These are phyloP conservation scores for Penicillium capsulatum DNA, from an alignment of 2,329 filamentous ascomycete species.

Conservation along the genomic window DNA sequence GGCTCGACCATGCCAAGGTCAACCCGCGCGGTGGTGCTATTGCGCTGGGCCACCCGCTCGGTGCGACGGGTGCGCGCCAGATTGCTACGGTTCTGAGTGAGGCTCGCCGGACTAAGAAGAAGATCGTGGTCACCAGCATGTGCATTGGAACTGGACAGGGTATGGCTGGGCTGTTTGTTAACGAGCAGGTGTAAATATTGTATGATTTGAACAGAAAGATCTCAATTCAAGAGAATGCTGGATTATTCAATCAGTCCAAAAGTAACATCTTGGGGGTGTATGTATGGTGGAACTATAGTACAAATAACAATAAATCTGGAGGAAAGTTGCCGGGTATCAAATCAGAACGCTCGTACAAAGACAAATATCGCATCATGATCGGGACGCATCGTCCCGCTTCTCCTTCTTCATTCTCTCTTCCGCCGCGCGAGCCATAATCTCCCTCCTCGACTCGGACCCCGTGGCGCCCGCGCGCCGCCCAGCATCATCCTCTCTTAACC, in stretches of 20 bases:
- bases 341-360: neutral
- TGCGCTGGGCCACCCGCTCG: constrained; percentile 84
- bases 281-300: constrained; percentile 3
- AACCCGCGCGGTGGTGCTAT: constrained; percentile 94
- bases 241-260: neutral
- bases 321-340: no score
- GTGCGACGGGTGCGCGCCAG: constrained; percentile 82
- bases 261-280: neutral
- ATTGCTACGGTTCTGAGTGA: constrained; percentile 89
- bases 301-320: no score
- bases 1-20: constrained; percentile 65
- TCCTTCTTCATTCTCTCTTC: constrained; percentile 57
- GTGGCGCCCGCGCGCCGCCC: constrained; percentile 30
- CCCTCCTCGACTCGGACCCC: constrained; percentile 62
- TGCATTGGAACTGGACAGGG: constrained; percentile 67
- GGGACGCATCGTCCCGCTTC: constrained; percentile 24
- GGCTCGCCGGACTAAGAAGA: constrained; percentile 78
- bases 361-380: constrained; percentile 6
- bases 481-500: constrained; percentile 43
- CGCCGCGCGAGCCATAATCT: constrained; percentile 69
- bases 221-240: neutral
- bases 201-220: neutral
- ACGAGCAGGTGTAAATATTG: constrained; percentile 51
- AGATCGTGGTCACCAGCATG: constrained; percentile 89
- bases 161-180: constrained; percentile 64